Evolutionary conservation across 2,329 filamentous ascomycete genomes (phyloP).

Genomic region (Aspergillus spinulosporus): DNA sequence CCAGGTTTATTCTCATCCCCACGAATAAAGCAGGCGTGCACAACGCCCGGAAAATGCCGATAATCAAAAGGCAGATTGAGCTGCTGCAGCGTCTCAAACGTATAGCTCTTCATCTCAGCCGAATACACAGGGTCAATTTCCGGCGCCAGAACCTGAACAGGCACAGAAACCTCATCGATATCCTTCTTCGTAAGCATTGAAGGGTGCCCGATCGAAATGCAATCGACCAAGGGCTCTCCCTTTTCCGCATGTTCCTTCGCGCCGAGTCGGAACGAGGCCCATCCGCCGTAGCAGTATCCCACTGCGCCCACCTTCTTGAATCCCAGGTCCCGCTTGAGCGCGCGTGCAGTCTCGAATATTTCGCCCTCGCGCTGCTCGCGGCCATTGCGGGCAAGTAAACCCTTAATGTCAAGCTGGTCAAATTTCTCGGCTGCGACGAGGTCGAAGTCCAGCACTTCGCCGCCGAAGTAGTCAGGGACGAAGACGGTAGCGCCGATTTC

Average conservation of each 20-base stretch:
- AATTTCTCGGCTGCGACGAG: slow-evolving; percentile 30
- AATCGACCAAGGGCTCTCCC: slow-evolving; percentile 44
- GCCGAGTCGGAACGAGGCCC: slow-evolving; percentile 52
- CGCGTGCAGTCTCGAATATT: slow-evolving; percentile 38
- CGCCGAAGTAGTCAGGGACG: slow-evolving; percentile 42
- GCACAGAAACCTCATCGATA: slow-evolving; percentile 49
- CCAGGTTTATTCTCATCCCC: slow-evolving; percentile 42
- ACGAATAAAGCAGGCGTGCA: slow-evolving; percentile 49
- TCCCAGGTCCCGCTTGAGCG: slow-evolving; percentile 27
- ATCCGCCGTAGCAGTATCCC: slow-evolving; percentile 56
- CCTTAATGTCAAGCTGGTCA: slow-evolving; percentile 40
- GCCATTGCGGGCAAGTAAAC: slow-evolving; percentile 40
- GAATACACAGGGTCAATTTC: slow-evolving; percentile 50
- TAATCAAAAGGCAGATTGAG: slow-evolving; percentile 50
- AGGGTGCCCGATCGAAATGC: slow-evolving; percentile 49
- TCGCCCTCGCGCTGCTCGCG: slow-evolving; percentile 42
- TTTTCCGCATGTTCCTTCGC: slow-evolving; percentile 33
- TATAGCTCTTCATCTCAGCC: slow-evolving; percentile 49
- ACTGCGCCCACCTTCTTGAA: slow-evolving; percentile 43
- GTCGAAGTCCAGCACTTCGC: slow-evolving; percentile 36
- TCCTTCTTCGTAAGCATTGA: slow-evolving; percentile 47
- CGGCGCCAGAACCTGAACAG: slow-evolving; percentile 55
- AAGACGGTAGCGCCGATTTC: slow-evolving; percentile 51
- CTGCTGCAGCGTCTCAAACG: slow-evolving; percentile 42
- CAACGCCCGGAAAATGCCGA: slow-evolving; percentile 52